A percentile compares a stretch with the other conserved stretches of the same genome.
phyloP scores from a whole-genome alignment of 1,284 basidiomycete species.

The Heterobasidion annosum region DNA sequence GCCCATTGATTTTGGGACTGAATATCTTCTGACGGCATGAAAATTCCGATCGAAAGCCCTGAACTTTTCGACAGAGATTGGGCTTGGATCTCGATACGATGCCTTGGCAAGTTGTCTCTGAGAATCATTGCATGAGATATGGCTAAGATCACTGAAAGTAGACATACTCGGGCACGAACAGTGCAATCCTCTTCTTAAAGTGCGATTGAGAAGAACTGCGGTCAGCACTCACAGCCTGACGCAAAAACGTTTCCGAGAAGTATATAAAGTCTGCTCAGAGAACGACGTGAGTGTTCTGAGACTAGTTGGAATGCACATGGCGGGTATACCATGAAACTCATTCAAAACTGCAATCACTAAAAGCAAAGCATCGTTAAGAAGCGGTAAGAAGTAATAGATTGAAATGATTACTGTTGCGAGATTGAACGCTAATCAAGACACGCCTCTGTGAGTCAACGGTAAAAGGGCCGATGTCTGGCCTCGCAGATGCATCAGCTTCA shows the following conservation, averaged over 20 bases:
- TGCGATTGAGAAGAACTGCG: background rate
- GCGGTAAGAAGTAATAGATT: background rate
- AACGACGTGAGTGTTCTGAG: background rate
- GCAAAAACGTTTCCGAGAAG: background rate
- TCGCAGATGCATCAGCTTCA: background rate
- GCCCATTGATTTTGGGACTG: background rate
- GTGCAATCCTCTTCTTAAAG: background rate
- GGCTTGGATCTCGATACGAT: background rate
- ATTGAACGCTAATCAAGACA: background rate
- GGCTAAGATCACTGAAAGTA: background rate
- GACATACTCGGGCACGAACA: background rate
- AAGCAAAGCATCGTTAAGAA: background rate
- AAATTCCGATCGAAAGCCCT: background rate
- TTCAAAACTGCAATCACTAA: background rate
- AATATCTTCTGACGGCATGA: background rate
- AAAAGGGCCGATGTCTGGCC: background rate
- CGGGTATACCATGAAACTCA: background rate
- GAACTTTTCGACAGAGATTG: background rate
- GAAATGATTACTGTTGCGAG: background rate
- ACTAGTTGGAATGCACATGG: background rate
- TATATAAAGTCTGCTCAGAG: background rate
- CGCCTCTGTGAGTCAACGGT: background rate
- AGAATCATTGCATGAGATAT: background rate
- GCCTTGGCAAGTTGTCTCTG: background rate
- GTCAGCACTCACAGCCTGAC: background rate